Base-by-base conservation (phyloP, 495 filamentous ascomycete species). In the Podospora tetraspora region DNA sequence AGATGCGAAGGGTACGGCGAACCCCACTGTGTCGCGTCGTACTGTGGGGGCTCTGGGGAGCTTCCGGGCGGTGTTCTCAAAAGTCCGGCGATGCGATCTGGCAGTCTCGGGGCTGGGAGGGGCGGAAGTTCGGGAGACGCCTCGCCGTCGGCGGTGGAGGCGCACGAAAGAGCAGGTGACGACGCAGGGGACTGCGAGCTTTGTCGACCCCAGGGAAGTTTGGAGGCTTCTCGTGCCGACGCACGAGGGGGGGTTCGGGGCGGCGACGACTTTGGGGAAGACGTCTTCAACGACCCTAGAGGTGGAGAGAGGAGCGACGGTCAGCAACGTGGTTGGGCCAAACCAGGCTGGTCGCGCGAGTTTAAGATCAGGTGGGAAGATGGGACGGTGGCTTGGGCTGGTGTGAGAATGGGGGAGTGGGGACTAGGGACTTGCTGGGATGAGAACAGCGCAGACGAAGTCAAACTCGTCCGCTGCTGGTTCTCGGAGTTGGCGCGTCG, bases 21-120 rank as follows among this genome's bases (percentile, higher is more conserved):
- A 12, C 90, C 90, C 90, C 89, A 92, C 72, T 85, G 87, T 24
- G 88, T 88, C 32, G 87, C 88, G 69, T 87, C 89, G 78, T 87
- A 88, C 68, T 65, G 24, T 19, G 74, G 70, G 16, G 69, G 52
- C 61, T 68, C 71, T 19, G 69, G 73, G 63, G 72, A 63, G 32
- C 58, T 76, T 61, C 74, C 70, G n/a, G 84, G 80, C 23, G 84
- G 84, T 10, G 85, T 85, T 73, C 79, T 81, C 75, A 84, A 73
- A 69, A 82, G 71, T 37, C 82, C 80, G 64, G 75, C 76, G 57
- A 79, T 80, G 25, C 83, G 80, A 9, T 81, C 82, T 70, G 83
- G 77, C 57, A 85, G 73, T 64, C 74, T 78, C 9, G 85, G 85
- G 19, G 78, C 78, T 30, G 76, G 83, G 30, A 87, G 80, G 59